These are phyloP conservation scores for Leccinum truebloodii DNA, from an alignment of 768 basidiomycete genomes.

Conservation along the genomic window DNA sequence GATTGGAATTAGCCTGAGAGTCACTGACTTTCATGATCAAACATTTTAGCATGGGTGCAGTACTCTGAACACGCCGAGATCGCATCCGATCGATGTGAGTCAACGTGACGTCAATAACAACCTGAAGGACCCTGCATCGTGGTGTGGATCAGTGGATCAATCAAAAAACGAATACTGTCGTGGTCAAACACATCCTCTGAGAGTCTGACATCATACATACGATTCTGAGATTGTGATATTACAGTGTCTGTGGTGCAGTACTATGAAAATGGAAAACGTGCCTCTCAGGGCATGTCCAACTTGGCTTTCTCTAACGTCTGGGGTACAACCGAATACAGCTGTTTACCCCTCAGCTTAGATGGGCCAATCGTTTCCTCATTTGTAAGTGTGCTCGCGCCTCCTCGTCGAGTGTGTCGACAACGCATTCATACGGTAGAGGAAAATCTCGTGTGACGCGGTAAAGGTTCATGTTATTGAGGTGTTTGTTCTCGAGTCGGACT, in stretches of 20 bases:
- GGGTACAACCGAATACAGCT: not conserved
- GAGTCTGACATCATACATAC: not conserved
- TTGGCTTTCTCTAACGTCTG: not conserved
- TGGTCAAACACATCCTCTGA: not conserved
- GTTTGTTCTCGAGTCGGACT: conserved; percentile 90
- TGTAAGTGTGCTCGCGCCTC: conserved; percentile 28
- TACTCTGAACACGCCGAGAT: not conserved
- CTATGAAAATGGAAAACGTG: not conserved
- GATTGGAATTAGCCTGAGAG: not conserved
- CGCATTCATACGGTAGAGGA: conserved; percentile 66
- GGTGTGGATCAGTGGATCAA: not conserved
- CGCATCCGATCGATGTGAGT: not conserved
- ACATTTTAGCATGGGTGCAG: not conserved
- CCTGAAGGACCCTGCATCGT: not conserved
- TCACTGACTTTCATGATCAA: not conserved
- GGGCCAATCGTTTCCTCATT: conserved; percentile 19
- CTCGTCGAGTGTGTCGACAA: conserved; percentile 48
- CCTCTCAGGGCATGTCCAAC: not conserved
- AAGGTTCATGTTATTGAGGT: conserved; percentile 89
- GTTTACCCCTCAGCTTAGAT: conserved; percentile 18
- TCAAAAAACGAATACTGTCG: not conserved
- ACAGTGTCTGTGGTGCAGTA: not conserved
- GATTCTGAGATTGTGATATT: not conserved
- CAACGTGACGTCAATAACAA: not conserved
- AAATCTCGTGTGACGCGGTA: conserved; percentile 87